Evolutionary conservation across 2,329 filamentous ascomycete species (phyloP), one percentile per base, ranked within the genome.

Genomic region (Colletotrichum salicis): DNA sequence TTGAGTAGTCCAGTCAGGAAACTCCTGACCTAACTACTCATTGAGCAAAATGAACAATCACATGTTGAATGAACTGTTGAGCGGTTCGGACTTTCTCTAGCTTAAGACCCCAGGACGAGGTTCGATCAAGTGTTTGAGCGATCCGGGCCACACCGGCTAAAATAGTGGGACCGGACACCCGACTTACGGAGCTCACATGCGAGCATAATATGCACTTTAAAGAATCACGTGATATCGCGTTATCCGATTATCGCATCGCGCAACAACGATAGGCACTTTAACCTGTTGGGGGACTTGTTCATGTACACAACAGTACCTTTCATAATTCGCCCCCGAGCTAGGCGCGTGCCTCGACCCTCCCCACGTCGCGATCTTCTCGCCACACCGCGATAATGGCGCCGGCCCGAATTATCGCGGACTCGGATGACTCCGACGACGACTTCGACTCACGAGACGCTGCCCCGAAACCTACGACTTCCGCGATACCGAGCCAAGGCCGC

Each of bases 1-100:
- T 92, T 75, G 90, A 91, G 77, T 92, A 79, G 37, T 5, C 3
- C 8, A 52, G 11, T 48, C 41, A 48, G 41, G 15, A 2, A 22
- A n/a, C 11, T 19, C 19, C 7, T 22, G 4, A 48, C 6, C n/a
- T 48, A 7, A 6, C 41, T 48, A 6, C 15, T n/a, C 1, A 3
- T 48, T 48, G 41, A 11, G 19, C 19, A 11, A 19, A 48, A n/a
- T 15, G 6, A 8, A 12, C 11, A n/a, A n/a, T 10, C 3, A 48
- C 4, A 10, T 48, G 8, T 15, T n/a, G 41, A 8, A 48, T 1
- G 7, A n/a, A 0, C 19, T 48, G 41, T 15, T 48, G 41, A 19
- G 8, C 8, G 3, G 41, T 41, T 15, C 8, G 8, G 19, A 4
- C 8, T 48, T n/a, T 3, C 19, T 4, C 41, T 48, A 48, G 19